These are phyloP conservation scores for Carex littledalei DNA, from an alignment of 176 grass and related monocot genomes.

Conservation along the genomic window DNA sequence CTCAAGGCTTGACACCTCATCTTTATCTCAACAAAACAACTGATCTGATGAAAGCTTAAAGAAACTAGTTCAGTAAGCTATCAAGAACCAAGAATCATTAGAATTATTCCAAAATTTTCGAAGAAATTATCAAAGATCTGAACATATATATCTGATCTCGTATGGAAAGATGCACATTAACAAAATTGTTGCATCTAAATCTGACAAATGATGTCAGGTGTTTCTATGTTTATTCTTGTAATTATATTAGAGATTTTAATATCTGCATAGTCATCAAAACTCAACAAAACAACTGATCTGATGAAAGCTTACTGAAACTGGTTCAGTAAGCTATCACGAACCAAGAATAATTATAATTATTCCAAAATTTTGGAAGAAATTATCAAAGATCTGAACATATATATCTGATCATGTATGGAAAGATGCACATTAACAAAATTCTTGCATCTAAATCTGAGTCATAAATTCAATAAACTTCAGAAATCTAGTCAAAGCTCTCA, in stretches of 20 bases:
- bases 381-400: not conserved
- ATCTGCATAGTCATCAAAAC: not conserved
- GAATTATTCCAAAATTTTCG: not conserved
- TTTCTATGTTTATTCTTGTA: no score
- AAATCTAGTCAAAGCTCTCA: not conserved
- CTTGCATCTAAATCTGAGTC: not conserved
- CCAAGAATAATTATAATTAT: not conserved
- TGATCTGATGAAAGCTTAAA: not conserved
- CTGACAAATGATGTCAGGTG: not conserved
- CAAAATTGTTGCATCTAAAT: not conserved
- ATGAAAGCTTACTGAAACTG: not conserved
- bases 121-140: constrained; percentile 1
- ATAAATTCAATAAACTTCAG: not conserved
- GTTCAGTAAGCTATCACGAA: constrained; percentile 14
- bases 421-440: not conserved
- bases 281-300: not conserved
- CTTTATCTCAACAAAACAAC: not conserved
- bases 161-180: not conserved
- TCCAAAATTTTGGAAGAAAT: not conserved
- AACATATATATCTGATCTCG: not conserved
- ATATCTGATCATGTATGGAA: not conserved
- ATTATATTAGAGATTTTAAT: no score
- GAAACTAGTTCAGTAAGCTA: constrained; percentile 4
- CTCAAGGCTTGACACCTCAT: no score
- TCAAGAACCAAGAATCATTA: constrained; percentile 9